phyloP scores from a whole-genome alignment of 2,329 filamentous ascomycete genomes.

The Verticillium tricorpus region DNA sequence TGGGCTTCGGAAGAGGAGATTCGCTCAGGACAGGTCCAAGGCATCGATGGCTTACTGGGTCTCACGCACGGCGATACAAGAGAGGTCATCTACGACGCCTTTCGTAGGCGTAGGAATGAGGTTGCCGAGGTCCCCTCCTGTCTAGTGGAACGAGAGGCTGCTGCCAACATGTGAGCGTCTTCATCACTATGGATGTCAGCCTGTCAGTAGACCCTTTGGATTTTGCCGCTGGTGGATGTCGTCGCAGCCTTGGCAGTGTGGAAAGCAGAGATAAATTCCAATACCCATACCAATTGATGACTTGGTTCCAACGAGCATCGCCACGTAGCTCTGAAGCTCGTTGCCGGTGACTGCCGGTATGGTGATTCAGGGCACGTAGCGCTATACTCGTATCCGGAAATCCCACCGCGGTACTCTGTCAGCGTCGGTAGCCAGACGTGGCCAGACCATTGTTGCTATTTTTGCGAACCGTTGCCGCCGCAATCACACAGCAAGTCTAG shows the following conservation, averaged over 20 bases:
- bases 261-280: not conserved
- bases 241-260: not conserved
- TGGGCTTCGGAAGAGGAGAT: slow-evolving; percentile 36
- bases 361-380: too few relatives aligned
- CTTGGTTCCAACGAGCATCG: not conserved
- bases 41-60: slow-evolving; percentile 18
- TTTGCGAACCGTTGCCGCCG: not conserved
- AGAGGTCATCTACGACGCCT: slow-evolving; percentile 24
- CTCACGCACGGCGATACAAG: slow-evolving; percentile 23
- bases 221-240: too few relatives aligned
- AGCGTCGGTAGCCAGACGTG: not conserved
- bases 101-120: slow-evolving; percentile 18
- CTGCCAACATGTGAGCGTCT: not conserved
- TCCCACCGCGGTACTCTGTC: not conserved
- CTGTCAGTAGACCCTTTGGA: too few relatives aligned
- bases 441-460: not conserved
- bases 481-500: not conserved
- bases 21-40: slow-evolving; percentile 17
- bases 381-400: not conserved
- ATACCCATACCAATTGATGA: not conserved
- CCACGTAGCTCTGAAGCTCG: not conserved
- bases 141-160: not conserved
- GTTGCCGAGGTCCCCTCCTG: not conserved
- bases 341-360: not conserved
- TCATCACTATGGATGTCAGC: not conserved